phyloP scores from a whole-genome alignment of 2,329 filamentous ascomycete genomes.

The Beauveria medogensis region DNA sequence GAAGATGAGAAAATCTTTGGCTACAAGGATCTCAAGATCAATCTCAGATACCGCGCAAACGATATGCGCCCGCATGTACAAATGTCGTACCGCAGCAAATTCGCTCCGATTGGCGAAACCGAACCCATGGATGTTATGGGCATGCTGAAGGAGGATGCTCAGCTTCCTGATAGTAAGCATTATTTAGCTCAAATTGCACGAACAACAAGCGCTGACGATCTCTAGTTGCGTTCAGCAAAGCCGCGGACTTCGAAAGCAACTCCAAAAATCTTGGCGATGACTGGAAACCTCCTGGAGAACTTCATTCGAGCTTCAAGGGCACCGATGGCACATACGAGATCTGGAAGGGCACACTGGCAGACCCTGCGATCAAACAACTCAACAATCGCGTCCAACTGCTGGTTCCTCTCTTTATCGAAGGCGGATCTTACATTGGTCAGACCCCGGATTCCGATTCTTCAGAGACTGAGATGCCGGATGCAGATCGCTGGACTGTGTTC shows the following conservation, averaged over 20 bases:
- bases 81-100: slow-evolving; percentile 64
- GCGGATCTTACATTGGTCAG: slow-evolving; percentile 64
- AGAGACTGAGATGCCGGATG: slow-evolving; percentile 61
- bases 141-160: slow-evolving; percentile 54
- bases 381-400: slow-evolving; percentile 77
- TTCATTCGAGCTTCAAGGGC: slow-evolving; percentile 55
- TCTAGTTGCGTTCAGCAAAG: slow-evolving; percentile 58
- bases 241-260: slow-evolving; percentile 52
- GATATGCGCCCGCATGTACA: slow-evolving; percentile 74
- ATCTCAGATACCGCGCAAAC: slow-evolving; percentile 56
- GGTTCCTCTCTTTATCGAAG: slow-evolving; percentile 84
- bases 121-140: slow-evolving; percentile 61
- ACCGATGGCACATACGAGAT: slow-evolving; percentile 67
- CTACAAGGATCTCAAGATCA: slow-evolving; percentile 73
- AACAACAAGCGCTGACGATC: slow-evolving; percentile 1
- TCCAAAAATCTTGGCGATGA: slow-evolving; percentile 36
- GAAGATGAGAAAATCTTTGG: slow-evolving; percentile 90
- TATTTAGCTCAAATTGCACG: not conserved
- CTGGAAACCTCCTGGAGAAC: slow-evolving; percentile 67
- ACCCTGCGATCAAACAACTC: slow-evolving; percentile 61
- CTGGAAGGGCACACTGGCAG: slow-evolving; percentile 69
- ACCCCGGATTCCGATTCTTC: slow-evolving; percentile 43
- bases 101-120: slow-evolving; percentile 58
- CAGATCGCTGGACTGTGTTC: slow-evolving; percentile 85
- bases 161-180: slow-evolving; percentile 57